Evolutionary conservation across 108 stramenopile species (phyloP).

Genomic region (Skeletonema costatum): DNA sequence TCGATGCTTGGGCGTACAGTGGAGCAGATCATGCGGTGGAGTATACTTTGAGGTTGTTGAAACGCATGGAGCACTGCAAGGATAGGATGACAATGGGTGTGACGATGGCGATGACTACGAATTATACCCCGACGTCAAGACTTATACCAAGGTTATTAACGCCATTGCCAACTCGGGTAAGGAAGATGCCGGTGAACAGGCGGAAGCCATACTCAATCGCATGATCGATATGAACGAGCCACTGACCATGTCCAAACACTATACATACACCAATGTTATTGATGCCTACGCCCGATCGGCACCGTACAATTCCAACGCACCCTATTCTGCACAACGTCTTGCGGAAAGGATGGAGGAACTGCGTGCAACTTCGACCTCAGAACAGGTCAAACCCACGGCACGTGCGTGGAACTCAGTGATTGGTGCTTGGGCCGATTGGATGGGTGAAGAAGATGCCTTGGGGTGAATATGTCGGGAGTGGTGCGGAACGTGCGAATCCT

Average conservation of each 20-base stretch:
- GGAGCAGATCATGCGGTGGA: constrained; percentile 53
- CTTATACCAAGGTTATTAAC: constrained; percentile 75
- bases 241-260: constrained; percentile 19
- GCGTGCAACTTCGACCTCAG: constrained; percentile 5
- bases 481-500: constrained; percentile 27
- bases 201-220: constrained; percentile 46
- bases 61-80: constrained; percentile 63
- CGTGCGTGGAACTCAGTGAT: constrained; percentile 49
- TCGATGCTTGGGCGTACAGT: constrained; percentile 71
- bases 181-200: constrained; percentile 54
- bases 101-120: neutral
- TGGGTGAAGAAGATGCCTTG: constrained; percentile 26
- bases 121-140: constrained; percentile 61
- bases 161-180: constrained; percentile 56
- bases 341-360: constrained; percentile 37
- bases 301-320: neutral
- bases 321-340: constrained; percentile 30
- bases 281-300: constrained; percentile 33
- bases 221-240: constrained; percentile 25
- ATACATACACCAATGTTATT: constrained; percentile 43
- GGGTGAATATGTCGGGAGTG: constrained; percentile 8
- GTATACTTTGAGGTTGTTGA: constrained; percentile 52
- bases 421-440: constrained; percentile 30
- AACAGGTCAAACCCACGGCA: constrained; percentile 25
- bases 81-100: constrained; percentile 3